Percentiles rank a stretch among this genome's conserved stretches.
Evolutionary conservation across 345 rosid genomes (phyloP).

Genomic region (Arabidopsis suecica): DNA sequence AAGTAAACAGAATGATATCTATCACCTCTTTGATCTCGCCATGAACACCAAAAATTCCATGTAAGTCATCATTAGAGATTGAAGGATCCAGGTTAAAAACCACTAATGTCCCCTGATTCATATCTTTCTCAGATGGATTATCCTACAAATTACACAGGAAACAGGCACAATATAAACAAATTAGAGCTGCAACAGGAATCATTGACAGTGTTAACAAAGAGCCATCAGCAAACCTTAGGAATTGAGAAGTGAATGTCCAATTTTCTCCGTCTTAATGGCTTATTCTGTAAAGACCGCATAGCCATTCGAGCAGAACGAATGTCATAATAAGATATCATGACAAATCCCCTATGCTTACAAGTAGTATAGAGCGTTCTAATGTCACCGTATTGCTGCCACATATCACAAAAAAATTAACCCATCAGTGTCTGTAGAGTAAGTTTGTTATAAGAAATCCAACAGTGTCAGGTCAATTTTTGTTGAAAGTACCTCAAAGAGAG

Average conservation of each 20-base stretch:
- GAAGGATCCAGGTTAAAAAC: slow-evolving; percentile 85
- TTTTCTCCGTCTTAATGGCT: slow-evolving; percentile 83
- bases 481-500: slow-evolving; percentile 70
- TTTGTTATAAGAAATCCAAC: slow-evolving; percentile 5
- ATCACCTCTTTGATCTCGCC: slow-evolving; percentile 90
- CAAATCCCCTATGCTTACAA: slow-evolving; percentile 90
- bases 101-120: slow-evolving; percentile 84
- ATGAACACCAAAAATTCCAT: slow-evolving; percentile 72
- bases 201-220: background rate
- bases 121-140: slow-evolving; percentile 73
- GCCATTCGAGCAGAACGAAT: slow-evolving; percentile 87
- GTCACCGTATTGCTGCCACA: slow-evolving; percentile 78
- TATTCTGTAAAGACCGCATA: slow-evolving; percentile 76
- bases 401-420: slow-evolving; percentile 17
- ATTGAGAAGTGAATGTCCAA: slow-evolving; percentile 90
- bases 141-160: slow-evolving; percentile 50
- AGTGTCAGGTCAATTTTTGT: background rate
- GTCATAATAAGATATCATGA: slow-evolving; percentile 89
- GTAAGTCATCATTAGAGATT: slow-evolving; percentile 81
- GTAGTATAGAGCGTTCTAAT: slow-evolving; percentile 82
- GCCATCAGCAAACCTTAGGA: slow-evolving; percentile 60
- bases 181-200: slow-evolving; percentile 8
- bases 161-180: background rate
- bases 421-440: slow-evolving; percentile 30
- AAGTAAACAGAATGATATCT: slow-evolving; percentile 1